Evolutionary conservation across 306 rosid genomes (phyloP), one percentile per base, ranked within the genome.

Genomic region (Vigna unguiculata): DNA sequence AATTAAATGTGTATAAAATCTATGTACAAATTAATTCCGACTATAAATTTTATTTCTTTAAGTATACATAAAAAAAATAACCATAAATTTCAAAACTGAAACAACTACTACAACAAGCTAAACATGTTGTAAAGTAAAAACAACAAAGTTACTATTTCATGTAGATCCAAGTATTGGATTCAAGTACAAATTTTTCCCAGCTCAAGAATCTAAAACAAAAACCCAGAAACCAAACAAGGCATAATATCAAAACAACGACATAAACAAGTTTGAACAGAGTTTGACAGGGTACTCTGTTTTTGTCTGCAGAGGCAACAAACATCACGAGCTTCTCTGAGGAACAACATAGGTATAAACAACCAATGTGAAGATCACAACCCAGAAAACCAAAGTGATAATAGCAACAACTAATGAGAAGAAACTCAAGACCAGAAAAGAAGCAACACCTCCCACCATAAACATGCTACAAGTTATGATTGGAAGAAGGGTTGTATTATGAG

Each of bases 321-420:
- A 21, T 8, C 9, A 21, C 3, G 24, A 7, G 5, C 5, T 52
- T 52, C 13, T 52, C 7, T 0, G 25, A 52, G 58, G 14, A 8
- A 19, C 12, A 52, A 52, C 13, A 19, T 19, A 52, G 5, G 8
- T 7, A 52, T 9, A 52, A 4, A 52, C 24, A 8, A 52, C 4
- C 24, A 52, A 17, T 17, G 24, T 7, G 0, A 3, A 17, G 19
- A 52, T 17, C 7, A 5, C 25, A 19, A 52, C 5, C 58, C 58
- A 52, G 2, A 52, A 8, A 10, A 10, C 25, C 36, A 24, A 61
- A 32, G 4, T 24, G 46, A 72, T 72, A 47, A 28, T 64, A 16
- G 83, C 79, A 65, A 80, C 2, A 45, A n/a, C 21, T 9, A 54
- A 5, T 4, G 79, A 72, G 30, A 73, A 30, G 4, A 80, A 1